phyloP scores from a whole-genome alignment of 352 stramenopile genomes.

The Pythium phragmitis region DNA sequence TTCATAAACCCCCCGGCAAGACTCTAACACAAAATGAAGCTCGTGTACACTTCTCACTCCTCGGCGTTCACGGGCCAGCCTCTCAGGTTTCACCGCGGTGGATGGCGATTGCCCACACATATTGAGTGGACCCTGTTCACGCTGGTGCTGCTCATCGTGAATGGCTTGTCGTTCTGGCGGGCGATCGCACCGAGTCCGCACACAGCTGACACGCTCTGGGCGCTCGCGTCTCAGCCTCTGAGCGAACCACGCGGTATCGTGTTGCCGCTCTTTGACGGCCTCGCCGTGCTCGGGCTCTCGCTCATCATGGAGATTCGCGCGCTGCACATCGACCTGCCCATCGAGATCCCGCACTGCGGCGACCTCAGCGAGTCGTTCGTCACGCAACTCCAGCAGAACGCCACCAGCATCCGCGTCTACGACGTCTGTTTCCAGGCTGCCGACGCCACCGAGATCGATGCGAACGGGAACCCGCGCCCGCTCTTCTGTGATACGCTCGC shows the following conservation, averaged over 20 bases:
- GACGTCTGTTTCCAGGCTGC: not conserved
- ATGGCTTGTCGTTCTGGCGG: not conserved
- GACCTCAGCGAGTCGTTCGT: slow-evolving; percentile 48
- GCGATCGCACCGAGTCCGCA: not conserved
- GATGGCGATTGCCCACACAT: not conserved
- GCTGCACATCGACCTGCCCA: slow-evolving; percentile 51
- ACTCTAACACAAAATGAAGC: not conserved
- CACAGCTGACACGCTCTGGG: not conserved
- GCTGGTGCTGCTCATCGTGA: not conserved
- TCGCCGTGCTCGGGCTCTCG: slow-evolving; percentile 58
- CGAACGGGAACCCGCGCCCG: not conserved
- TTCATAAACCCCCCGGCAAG: too few species aligned
- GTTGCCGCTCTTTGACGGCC: slow-evolving; percentile 63
- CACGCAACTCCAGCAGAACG: slow-evolving; percentile 27
- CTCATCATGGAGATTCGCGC: slow-evolving; percentile 56
- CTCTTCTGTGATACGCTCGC: slow-evolving; percentile 53
- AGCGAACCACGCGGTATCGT: slow-evolving; percentile 43
- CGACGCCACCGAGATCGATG: not conserved
- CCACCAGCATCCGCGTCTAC: not conserved
- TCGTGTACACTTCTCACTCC: not conserved
- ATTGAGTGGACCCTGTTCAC: not conserved
- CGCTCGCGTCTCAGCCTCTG: not conserved
- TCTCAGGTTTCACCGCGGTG: not conserved
- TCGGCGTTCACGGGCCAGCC: not conserved
- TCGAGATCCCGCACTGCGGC: slow-evolving; percentile 69